Evolutionary conservation across 2,329 filamentous ascomycete species (phyloP).

Genomic region (Ascomycota sp.): DNA sequence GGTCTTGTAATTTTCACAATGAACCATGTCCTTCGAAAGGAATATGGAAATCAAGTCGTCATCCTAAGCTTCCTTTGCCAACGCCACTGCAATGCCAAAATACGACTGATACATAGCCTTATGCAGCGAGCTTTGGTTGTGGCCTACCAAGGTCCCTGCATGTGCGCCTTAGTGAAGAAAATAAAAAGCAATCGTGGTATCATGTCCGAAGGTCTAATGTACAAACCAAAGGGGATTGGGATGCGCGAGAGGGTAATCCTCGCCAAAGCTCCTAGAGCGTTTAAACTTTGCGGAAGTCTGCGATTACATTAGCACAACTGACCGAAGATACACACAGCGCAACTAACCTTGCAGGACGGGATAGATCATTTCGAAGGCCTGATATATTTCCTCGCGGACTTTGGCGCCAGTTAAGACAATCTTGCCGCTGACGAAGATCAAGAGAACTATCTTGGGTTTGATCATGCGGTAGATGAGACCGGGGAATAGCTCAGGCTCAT

Average conservation of each 20-base stretch:
- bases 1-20: slow-evolving; percentile 14
- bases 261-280: slow-evolving; percentile 3
- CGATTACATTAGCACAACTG: no score
- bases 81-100: slow-evolving; percentile 38
- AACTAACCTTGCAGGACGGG: slow-evolving; percentile 69
- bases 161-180: not conserved
- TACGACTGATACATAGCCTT: slow-evolving; percentile 17
- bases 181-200: slow-evolving; percentile 24
- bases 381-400: slow-evolving; percentile 93
- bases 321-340: not conserved
- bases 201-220: slow-evolving; percentile 23
- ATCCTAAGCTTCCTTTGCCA: slow-evolving; percentile 16
- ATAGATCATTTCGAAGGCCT: slow-evolving; percentile 93
- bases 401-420: slow-evolving; percentile 96
- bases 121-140: slow-evolving; percentile 4
- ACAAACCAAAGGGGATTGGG: slow-evolving; percentile 12
- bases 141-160: slow-evolving; percentile 10
- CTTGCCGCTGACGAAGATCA: slow-evolving; percentile 97
- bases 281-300: slow-evolving; percentile 39
- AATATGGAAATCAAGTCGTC: slow-evolving; percentile 9
- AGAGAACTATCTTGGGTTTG: slow-evolving; percentile 94
- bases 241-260: slow-evolving; percentile 3
- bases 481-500: slow-evolving; percentile 95
- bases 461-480: slow-evolving; percentile 99
- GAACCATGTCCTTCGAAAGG: slow-evolving; percentile 11